Evolutionary conservation across 148 eudicot species (phyloP), one percentile per base, ranked within the genome.

Genomic region (Rhododendron mucronatum): DNA sequence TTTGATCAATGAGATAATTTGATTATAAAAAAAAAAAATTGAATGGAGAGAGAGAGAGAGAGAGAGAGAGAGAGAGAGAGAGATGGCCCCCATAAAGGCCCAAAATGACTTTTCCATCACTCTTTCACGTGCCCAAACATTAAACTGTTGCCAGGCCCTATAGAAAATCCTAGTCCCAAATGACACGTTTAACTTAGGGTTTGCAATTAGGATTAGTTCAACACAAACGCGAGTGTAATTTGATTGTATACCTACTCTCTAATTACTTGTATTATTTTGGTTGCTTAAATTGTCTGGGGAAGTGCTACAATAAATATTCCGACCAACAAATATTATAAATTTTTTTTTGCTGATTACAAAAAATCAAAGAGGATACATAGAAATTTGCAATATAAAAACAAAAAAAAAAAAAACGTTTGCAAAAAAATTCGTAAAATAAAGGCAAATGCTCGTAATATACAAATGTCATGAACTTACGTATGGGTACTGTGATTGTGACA

Each of bases 111-210:
- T 82, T 82, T 23, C 75, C 47, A 39, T 63, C 23, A 48, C 82
- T n/a, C 51, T 63, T 82, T 41, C 84, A 82, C 84, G 84, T 82
- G 53, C 76, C 75, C 33, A 20, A 41, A n/a, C 74, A 41, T 63
- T 61, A 15, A 82, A 59, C 21, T 82, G 75, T 82, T 82, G 35
- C 75, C 84, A 7, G 39, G 15, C 30, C 23, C 45, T 30, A 44
- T 59, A 33, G 39, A 30, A 51, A 81, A 33, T 18, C 11, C 23
- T 28, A 51, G 37, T 28, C 44, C 82, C 61, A 48, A 53, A n/a
- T 71, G 74, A 82, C 84, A 82, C 73, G 84, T 82, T 82, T 82
- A 41, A 39, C 74, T 82, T 41, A n/a, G 21, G 84, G 5, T 82
- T 61, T 61, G 4, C 37, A 61, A 23, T 44, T 13, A 41, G 2